Conservation (phyloP, 2,329 filamentous ascomycete species). For the Aspergillus calidoustus region DNA sequence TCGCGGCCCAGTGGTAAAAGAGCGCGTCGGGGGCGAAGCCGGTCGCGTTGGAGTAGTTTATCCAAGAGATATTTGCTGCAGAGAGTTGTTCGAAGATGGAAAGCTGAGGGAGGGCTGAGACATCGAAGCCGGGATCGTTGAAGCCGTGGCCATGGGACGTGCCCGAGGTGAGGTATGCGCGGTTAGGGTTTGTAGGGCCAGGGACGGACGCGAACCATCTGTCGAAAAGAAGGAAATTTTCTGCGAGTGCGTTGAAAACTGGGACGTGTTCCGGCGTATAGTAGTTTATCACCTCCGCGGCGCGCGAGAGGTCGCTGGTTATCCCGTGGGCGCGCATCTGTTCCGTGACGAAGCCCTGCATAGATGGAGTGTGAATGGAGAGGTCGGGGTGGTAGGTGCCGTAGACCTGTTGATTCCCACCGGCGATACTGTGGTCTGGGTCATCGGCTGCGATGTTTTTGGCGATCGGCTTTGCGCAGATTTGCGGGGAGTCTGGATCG, state of each 20-base stretch:
- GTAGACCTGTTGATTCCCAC: slow-evolving; percentile 50
- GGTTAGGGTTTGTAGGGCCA: slow-evolving; percentile 47
- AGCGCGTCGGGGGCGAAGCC: slow-evolving; percentile 50
- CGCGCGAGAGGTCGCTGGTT: slow-evolving; percentile 39
- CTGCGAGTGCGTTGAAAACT: slow-evolving; percentile 45
- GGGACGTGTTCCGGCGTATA: slow-evolving; percentile 48
- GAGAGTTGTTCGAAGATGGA: slow-evolving; percentile 46
- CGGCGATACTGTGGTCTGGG: slow-evolving; percentile 50
- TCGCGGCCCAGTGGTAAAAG: slow-evolving; percentile 40
- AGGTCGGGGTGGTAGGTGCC: slow-evolving; percentile 42
- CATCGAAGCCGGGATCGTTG: slow-evolving; percentile 38
- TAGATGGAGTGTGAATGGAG: slow-evolving; percentile 31
- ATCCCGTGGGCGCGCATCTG: slow-evolving; percentile 44
- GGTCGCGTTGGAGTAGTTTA: slow-evolving; percentile 53
- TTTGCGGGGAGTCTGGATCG: slow-evolving; percentile 29
- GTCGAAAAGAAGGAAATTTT: slow-evolving; percentile 53
- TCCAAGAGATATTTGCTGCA: slow-evolving; percentile 44
- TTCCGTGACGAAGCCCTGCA: slow-evolving; percentile 51
- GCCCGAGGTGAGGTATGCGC: slow-evolving; percentile 46
- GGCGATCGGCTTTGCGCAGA: slow-evolving; percentile 44
- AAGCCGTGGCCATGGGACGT: slow-evolving; percentile 40
- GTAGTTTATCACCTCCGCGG: slow-evolving; percentile 51
- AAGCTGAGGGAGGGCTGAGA: slow-evolving; percentile 39
- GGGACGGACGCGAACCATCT: slow-evolving; percentile 46
- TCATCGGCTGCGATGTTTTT: slow-evolving; percentile 48